Conservation (phyloP, 2,329 filamentous ascomycete genomes). For the Arthrobotrys pseudoclavata region DNA sequence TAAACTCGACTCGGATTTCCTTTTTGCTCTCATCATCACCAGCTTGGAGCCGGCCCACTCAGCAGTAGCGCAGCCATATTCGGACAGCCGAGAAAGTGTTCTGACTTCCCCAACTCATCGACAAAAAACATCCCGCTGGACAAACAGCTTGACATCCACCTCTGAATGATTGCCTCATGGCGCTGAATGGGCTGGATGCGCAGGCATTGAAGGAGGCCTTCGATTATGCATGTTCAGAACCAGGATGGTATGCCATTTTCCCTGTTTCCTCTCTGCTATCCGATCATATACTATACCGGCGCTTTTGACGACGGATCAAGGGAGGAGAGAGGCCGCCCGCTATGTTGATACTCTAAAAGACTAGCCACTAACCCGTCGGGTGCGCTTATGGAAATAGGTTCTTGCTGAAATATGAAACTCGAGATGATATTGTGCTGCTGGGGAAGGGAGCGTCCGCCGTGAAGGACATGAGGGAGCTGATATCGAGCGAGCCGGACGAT, state of each 20-base stretch:
- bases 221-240: constrained; percentile 81
- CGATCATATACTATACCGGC: constrained; percentile 11
- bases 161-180: constrained; percentile 73
- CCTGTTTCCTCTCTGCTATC: constrained; percentile 23
- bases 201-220: constrained; percentile 85
- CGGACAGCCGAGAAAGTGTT: constrained; percentile 54
- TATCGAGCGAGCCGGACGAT: constrained; percentile 83
- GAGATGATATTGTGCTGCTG: constrained; percentile 87
- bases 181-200: constrained; percentile 93
- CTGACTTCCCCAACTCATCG: constrained; percentile 52
- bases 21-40: constrained; percentile 21
- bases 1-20: constrained; percentile 22
- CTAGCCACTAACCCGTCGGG: constrained; percentile 27
- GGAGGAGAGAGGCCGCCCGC: constrained; percentile 20
- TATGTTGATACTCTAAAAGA: neutral
- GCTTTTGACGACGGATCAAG: constrained; percentile 12
- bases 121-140: constrained; percentile 56
- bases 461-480: constrained; percentile 82
- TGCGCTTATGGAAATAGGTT: constrained; percentile 75
- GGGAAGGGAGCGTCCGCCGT: constrained; percentile 84
- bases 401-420: constrained; percentile 87
- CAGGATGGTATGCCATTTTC: constrained; percentile 73
- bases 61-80: constrained; percentile 40
- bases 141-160: constrained; percentile 42
- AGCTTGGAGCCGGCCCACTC: constrained; percentile 41